Base-by-base conservation (phyloP, 2,329 filamentous ascomycete species). In the Aspergillus aculeatinus region DNA sequence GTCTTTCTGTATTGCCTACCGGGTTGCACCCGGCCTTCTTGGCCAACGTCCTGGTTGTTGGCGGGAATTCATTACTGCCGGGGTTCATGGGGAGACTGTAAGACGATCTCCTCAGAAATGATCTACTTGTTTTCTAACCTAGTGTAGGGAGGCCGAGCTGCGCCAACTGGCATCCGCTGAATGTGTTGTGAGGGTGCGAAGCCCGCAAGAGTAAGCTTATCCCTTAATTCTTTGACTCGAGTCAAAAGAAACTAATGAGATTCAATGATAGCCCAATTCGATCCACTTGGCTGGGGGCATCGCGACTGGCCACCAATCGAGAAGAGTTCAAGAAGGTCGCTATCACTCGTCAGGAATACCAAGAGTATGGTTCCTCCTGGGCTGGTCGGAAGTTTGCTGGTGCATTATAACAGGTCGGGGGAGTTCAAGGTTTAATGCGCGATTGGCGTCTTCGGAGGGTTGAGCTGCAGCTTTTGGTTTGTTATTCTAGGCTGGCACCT, bases 271-370 rank as follows among this genome's bases (percentile, higher is more conserved):
- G 79, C 69, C 91, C 94, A 0, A 82, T 96, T 65, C 88, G 86
- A 25, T 91, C 88, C 64, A 92, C 90, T 0, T 99, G 94, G 94
- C 78, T 87, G 12, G 95, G 95, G 16, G 94, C 88, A n/a, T 89
- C 90, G 23, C 84, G 87, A 60, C 80, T 97, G 58, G 92, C 92
- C 0, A 85, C 79, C 54, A 87, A 93, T 68, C 81, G 82, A 48
- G 82, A 89, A 44, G 80, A 81, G 54, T 65, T 96, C 55, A 83
- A 87, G 61, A 83, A 83, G 52, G 76, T 92, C 12, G 83, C 87
- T 2, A 90, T 97, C n/a, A 95, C 91, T 0, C 91, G 90, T 72
- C 85, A 90, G 62, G 92, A 99, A 72, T 99, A 99, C 74, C 87
- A 95, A 55, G 95, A 99, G 75, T 79, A 92, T 70, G 95, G 95